These are phyloP conservation scores for Colletotrichum destructivum DNA, from an alignment of 2,329 filamentous ascomycete genomes.

Conservation along the genomic window DNA sequence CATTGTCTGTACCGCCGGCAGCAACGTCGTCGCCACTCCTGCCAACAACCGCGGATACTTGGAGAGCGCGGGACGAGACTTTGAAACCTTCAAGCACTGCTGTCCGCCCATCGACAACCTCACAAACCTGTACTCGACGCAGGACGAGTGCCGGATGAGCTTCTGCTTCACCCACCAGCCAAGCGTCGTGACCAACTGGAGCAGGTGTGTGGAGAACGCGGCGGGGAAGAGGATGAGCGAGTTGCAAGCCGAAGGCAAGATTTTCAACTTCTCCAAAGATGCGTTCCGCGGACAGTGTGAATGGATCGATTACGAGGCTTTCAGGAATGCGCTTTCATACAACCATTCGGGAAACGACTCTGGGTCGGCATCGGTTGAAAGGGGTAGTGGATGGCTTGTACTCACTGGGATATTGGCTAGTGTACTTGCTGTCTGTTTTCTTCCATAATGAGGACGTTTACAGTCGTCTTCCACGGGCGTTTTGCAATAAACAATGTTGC, in stretches of 20 bases:
- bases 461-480: not conserved
- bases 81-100: not conserved
- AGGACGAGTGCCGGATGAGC: not conserved
- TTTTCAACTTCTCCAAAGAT: constrained; percentile 4
- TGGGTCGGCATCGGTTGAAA: not conserved
- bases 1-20: not conserved
- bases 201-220: not conserved
- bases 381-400: not conserved
- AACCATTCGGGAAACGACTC: not conserved
- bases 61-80: not conserved
- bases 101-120: not conserved
- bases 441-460: not conserved
- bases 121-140: not conserved
- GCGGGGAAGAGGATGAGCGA: constrained; percentile 6
- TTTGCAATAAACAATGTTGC: not conserved
- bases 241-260: not conserved
- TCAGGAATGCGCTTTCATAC: not conserved
- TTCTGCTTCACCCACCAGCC: not conserved
- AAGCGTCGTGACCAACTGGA: not conserved
- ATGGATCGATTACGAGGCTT: not conserved
- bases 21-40: not conserved
- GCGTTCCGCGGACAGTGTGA: not conserved
- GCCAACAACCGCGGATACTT: not conserved
- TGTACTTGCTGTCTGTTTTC: not conserved
- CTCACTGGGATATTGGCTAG: not conserved